Base-by-base conservation (phyloP, 192 early-diverging fungal genomes). In the Thoreauomyces humboldtii region DNA sequence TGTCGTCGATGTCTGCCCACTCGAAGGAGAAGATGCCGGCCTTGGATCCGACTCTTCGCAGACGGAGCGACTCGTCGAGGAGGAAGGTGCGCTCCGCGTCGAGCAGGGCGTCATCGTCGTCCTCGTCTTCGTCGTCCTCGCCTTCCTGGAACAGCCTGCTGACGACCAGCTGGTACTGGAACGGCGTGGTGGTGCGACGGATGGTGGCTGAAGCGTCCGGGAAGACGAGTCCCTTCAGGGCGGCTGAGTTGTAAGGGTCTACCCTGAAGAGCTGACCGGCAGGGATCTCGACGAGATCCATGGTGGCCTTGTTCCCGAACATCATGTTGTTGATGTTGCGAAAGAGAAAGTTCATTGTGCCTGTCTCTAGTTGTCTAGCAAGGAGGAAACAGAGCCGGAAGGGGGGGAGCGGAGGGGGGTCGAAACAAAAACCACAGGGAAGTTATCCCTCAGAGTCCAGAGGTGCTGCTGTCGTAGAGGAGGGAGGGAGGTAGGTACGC, bases 111-210 rank as follows among this genome's bases (percentile, higher is more conserved):
- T 71, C 76, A 60, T 36, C 21, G 19, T 86, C 75, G 0, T 74
- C 81, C 7, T 84, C 84, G 42, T 81, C 69, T 35, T 77, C 75
- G 4, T 84, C 79, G 24, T 80, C 85, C 59, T 90, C 90, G 34
- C 87, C 92, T 53, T 93, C 89, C 9, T 89, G 88, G 60, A 86
- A 85, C 7, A 88, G 71, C 28, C 91, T 85, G 47, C 77, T 81
- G n/a, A 87, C 79, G 0, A 92, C 80, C n/a, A 96, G 72, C 61
- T 88, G 83, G 72, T 86, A 94, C 56, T 90, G 87, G 71, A 76
- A 81, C 22, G 77, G 66, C 27, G 67, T 61, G 34, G 78, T 53
- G 3, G 94, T 90, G 36, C 86, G 80, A 2, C 86, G 80, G 51
- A 97, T 81, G 14, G 80, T 74, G 6, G 87, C 81, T 58, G 75